phyloP scores from a whole-genome alignment of 2,329 filamentous ascomycete genomes.

The Phialemonium atrogriseum region DNA sequence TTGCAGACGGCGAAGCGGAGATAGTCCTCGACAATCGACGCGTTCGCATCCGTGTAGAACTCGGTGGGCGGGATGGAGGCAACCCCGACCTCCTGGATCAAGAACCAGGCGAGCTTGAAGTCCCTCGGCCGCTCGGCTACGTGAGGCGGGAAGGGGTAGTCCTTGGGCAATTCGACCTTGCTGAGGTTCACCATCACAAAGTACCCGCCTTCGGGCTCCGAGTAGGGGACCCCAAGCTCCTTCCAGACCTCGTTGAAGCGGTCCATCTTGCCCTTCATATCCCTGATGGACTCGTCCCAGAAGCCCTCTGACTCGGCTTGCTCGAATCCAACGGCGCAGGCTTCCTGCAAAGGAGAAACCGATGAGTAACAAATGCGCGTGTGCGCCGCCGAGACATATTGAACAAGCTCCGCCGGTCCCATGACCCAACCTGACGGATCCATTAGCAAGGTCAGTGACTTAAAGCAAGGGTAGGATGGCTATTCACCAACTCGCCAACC shows the following conservation, averaged over 20 bases:
- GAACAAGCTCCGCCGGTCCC: constrained; percentile 76
- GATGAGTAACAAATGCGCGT: constrained; percentile 92
- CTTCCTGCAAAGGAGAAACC: constrained; percentile 87
- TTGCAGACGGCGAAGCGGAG: constrained; percentile 94
- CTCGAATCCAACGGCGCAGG: constrained; percentile 85
- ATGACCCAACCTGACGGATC: constrained; percentile 66
- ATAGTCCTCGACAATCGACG: constrained; percentile 82
- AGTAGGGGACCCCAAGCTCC: constrained; percentile 72
- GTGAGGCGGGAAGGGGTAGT: constrained; percentile 81
- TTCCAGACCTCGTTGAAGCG: constrained; percentile 74
- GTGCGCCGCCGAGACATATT: constrained; percentile 86
- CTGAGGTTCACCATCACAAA: constrained; percentile 91
- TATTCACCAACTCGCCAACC: constrained; percentile 75
- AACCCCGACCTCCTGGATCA: constrained; percentile 90
- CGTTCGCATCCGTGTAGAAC: constrained; percentile 81
- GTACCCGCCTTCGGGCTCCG: constrained; percentile 90
- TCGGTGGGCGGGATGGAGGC: constrained; percentile 95
- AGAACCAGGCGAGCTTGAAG: constrained; percentile 90
- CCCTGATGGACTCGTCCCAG: constrained; percentile 73
- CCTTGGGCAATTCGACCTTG: constrained; percentile 72
- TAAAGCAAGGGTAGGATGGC: neutral
- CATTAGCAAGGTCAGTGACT: neutral
- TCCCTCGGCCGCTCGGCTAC: constrained; percentile 79
- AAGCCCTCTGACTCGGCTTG: constrained; percentile 76
- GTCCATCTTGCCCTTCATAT: constrained; percentile 86